Evolutionary conservation across 495 filamentous ascomycete species (phyloP), one percentile per base, ranked within the genome.

Genomic region (Staphylotrichum longicolle): DNA sequence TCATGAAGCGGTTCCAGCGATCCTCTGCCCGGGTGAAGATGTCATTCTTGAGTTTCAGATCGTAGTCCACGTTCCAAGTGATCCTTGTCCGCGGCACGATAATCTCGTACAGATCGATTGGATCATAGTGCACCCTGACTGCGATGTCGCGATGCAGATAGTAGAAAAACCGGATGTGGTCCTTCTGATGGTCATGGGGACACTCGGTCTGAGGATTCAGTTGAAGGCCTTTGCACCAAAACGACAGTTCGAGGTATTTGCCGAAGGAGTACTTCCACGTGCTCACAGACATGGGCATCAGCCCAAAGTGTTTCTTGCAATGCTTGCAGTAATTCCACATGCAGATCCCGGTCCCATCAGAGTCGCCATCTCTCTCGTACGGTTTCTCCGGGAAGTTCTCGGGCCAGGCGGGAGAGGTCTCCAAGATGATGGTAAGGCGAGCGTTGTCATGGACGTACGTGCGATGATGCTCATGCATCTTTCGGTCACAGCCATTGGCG

Each of bases 221-320:
- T 69, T 86, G 89, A 45, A 97, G 74, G 53, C 91, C 88, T 57
- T 82, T 88, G 70, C 91, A 94, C 93, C 92, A 98, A 68, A 97
- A 98, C 3, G 91, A 94, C 14, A 99, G 78, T 74, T 99, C 95
- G 33, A 99, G 80, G 67, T 97, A 99, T 74, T 99, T 99, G 4
- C 87, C 93, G 68, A 99, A 95, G 0, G 95, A 98, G 72, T 99
- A 99, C 73, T 95, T 98, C 92, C 93, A 99, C 3, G 91, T 96
- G 69, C 82, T 92, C 54, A 91, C 87, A 0, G 93, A 96, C 94
- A 99, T 99, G 14, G 90, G 89, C 62, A 90, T 88, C 44, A 93
- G 85, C 45, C 90, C 88, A 2, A 93, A 96, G 71, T 97, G 92
- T 59, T 89, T 88, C 35, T 88, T 86, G 68, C 95, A 98, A 15